Conservation (phyloP, 768 basidiomycete genomes). For the Pholiota microspora region DNA sequence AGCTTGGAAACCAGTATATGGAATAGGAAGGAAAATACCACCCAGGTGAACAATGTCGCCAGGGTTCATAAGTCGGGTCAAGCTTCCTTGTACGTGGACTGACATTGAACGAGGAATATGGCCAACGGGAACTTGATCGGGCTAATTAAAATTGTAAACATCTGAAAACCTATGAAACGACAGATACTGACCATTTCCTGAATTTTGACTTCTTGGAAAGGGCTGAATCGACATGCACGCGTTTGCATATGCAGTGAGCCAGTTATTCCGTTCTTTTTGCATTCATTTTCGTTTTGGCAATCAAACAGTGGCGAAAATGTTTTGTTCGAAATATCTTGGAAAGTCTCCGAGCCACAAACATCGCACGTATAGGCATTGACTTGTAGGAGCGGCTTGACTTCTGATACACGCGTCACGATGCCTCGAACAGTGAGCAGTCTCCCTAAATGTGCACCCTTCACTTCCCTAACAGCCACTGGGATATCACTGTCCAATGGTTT, state of each 20-base stretch:
- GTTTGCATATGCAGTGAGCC: slow-evolving; percentile 98
- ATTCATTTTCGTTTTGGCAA: slow-evolving; percentile 84
- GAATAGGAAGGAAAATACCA: slow-evolving; percentile 97
- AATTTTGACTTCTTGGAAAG: slow-evolving; percentile 98
- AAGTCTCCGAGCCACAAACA: slow-evolving; percentile 96
- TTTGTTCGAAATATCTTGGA: slow-evolving; percentile 94
- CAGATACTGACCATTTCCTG: slow-evolving; percentile 87
- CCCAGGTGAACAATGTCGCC: slow-evolving; percentile 94
- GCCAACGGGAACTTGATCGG: slow-evolving; percentile 98
- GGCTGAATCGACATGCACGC: slow-evolving; percentile 92
- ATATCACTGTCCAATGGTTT: slow-evolving; percentile 75
- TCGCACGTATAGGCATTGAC: slow-evolving; percentile 99
- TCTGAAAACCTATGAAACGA: slow-evolving; percentile 1
- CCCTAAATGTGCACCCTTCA: slow-evolving; percentile 84
- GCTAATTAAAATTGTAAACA: slow-evolving; percentile 41
- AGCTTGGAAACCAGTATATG: slow-evolving; percentile 97
- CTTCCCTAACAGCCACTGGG: slow-evolving; percentile 87
- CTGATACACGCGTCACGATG: slow-evolving; percentile 97
- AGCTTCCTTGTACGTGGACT: slow-evolving; percentile 85
- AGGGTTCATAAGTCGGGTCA: slow-evolving; percentile 90
- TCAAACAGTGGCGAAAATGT: slow-evolving; percentile 87
- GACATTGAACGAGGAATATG: slow-evolving; percentile 99
- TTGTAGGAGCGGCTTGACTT: slow-evolving; percentile 95
- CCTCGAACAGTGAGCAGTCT: slow-evolving; percentile 94
- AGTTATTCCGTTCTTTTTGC: slow-evolving; percentile 81